phyloP scores from a whole-genome alignment of 2,329 filamentous ascomycete species.

The Canariomyces notabilis region DNA sequence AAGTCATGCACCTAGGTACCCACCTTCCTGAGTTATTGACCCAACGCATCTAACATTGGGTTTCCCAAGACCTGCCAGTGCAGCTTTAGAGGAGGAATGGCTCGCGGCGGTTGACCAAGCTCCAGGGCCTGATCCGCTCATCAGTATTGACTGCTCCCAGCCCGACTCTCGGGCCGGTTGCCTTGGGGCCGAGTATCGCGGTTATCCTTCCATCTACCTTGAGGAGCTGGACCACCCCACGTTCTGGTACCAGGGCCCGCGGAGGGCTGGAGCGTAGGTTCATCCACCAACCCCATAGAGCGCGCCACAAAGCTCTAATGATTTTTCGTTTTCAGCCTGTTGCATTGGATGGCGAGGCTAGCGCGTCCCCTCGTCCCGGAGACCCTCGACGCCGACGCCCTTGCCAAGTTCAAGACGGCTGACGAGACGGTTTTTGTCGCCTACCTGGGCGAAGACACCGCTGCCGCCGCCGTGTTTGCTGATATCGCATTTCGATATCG shows the following conservation, averaged over 20 bases:
- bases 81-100: constrained; percentile 24
- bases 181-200: constrained; percentile 14
- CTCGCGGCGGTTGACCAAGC: constrained; percentile 5
- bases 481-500: constrained; percentile 27
- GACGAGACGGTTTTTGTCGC: constrained; percentile 33
- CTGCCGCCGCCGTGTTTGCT: constrained; percentile 21
- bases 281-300: neutral
- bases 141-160: constrained; percentile 25
- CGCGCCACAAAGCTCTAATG: neutral
- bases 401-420: constrained; percentile 26
- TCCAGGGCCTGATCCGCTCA: constrained; percentile 3
- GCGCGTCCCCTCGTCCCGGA: constrained; percentile 27
- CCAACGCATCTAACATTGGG: neutral
- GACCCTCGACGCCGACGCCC: constrained; percentile 14
- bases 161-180: too few relatives aligned
- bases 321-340: constrained; percentile 21
- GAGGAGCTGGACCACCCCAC: constrained; percentile 16
- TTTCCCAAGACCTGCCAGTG: constrained; percentile 16
- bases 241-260: constrained; percentile 22
- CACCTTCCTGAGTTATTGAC: neutral
- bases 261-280: constrained; percentile 20
- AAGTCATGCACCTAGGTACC: neutral
- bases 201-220: constrained; percentile 22
- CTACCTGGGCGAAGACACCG: constrained; percentile 24
- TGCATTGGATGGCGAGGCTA: constrained; percentile 25